phyloP scores from a whole-genome alignment of 495 filamentous ascomycete genomes.

The Chlorociboria aeruginascens region DNA sequence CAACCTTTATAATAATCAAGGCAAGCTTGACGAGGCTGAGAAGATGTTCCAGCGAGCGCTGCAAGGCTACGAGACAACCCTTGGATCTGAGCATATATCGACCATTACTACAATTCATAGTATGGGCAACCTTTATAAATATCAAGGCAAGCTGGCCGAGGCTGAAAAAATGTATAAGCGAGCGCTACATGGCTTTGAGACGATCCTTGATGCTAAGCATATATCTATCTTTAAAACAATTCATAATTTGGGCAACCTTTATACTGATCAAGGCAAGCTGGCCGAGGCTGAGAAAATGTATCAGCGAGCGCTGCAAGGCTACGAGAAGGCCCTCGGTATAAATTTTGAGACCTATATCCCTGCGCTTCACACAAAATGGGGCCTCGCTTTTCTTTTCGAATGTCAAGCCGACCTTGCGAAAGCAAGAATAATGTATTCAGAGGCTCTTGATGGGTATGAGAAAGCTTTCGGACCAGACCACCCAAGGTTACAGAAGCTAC shows the following conservation, averaged over 20 bases:
- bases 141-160: conserved; percentile 13
- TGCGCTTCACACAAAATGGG: background rate
- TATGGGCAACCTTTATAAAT: conserved; percentile 20
- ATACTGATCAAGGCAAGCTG: conserved; percentile 14
- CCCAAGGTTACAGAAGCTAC: background rate
- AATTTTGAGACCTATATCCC: background rate
- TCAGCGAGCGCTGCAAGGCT: conserved; percentile 16
- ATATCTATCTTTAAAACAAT: conserved; percentile 22
- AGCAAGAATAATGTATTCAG: conserved; percentile 1
- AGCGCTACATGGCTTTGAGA: conserved; percentile 20
- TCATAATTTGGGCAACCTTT: conserved; percentile 23
- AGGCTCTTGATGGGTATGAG: conserved; percentile 1
- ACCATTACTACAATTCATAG: conserved; percentile 23
- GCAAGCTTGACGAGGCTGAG: conserved; percentile 17
- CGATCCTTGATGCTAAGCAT: conserved; percentile 19
- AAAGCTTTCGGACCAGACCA: conserved; percentile 4
- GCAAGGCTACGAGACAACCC: conserved; percentile 22
- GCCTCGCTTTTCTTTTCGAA: background rate
- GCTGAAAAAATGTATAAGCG: conserved; percentile 23
- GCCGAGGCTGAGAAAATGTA: conserved; percentile 22
- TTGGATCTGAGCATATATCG: conserved; percentile 17
- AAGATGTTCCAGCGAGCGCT: conserved; percentile 20
- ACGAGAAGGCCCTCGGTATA: conserved; percentile 22
- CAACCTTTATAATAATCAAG: conserved; percentile 20
- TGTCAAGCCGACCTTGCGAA: conserved; percentile 2